Percentiles rank a stretch among this genome's conserved stretches.
Evolutionary conservation across 2,329 filamentous ascomycete species (phyloP).

Genomic region (Dactylellina cionopaga): DNA sequence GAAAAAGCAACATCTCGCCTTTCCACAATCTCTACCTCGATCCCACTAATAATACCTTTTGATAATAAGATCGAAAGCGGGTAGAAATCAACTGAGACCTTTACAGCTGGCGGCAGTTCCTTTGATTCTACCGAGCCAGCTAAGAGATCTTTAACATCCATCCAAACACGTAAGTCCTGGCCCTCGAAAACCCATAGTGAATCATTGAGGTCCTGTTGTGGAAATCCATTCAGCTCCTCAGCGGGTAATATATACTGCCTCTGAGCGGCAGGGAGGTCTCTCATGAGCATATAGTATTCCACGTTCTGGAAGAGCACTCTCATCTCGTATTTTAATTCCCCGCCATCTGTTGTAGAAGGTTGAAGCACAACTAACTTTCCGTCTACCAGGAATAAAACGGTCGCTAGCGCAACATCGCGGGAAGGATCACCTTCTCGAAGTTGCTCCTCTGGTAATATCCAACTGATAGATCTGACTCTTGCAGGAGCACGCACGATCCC

Average conservation of each 20-base stretch:
- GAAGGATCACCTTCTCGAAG: conserved; percentile 90
- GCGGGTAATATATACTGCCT: conserved; percentile 42
- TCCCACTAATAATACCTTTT: conserved; percentile 88
- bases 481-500: conserved; percentile 94
- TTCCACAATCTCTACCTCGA: conserved; percentile 93
- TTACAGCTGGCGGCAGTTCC: conserved; percentile 78
- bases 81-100: conserved; percentile 91
- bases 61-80: conserved; percentile 86
- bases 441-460: conserved; percentile 92
- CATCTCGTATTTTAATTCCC: conserved; percentile 97
- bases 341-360: conserved; percentile 81
- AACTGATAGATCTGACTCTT: conserved; percentile 89
- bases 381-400: conserved; percentile 94
- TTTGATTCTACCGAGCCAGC: conserved; percentile 69
- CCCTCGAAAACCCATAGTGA: conserved; percentile 97
- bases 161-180: conserved; percentile 78
- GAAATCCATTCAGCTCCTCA: conserved; percentile 40
- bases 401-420: conserved; percentile 91
- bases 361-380: conserved; percentile 93
- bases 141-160: conserved; percentile 85
- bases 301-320: conserved; percentile 94
- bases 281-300: conserved; percentile 92
- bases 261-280: conserved; percentile 73
- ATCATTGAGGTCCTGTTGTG: conserved; percentile 72
- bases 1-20: conserved; percentile 90